Evolutionary conservation across 1,139 yeast genomes (phyloP).

Genomic region (Debaryomycetaceae sp.): DNA sequence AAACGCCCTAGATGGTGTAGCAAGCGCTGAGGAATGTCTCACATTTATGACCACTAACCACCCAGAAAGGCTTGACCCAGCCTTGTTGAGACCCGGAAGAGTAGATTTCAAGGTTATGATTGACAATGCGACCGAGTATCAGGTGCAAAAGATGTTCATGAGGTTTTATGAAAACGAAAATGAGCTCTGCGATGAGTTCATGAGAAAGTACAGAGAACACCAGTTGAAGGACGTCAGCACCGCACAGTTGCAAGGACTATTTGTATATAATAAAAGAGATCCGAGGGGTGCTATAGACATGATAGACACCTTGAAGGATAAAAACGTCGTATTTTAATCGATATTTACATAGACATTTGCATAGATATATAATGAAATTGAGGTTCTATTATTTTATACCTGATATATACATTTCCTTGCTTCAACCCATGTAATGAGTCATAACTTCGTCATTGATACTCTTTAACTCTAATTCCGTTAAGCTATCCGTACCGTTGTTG

Average conservation of each 20-base stretch:
- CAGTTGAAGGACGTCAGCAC: slow-evolving; percentile 67
- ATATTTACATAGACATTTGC: not conserved
- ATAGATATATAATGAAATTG: not conserved
- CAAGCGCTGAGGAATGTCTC: slow-evolving; percentile 93
- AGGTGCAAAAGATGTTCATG: slow-evolving; percentile 78
- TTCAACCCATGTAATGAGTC: slow-evolving; percentile 27
- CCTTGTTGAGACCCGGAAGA: slow-evolving; percentile 87
- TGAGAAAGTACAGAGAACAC: slow-evolving; percentile 47
- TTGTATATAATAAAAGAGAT: slow-evolving; percentile 85
- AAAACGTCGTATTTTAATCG: slow-evolving; percentile 27
- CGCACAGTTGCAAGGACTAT: slow-evolving; percentile 92
- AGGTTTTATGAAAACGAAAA: slow-evolving; percentile 74
- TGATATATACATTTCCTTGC: not conserved
- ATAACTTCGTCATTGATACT: slow-evolving; percentile 19
- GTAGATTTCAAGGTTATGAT: slow-evolving; percentile 80
- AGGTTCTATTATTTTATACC: not conserved
- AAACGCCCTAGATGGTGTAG: slow-evolving; percentile 97
- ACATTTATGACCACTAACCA: slow-evolving; percentile 99
- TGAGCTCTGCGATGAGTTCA: slow-evolving; percentile 60
- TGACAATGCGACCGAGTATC: slow-evolving; percentile 81
- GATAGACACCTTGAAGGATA: slow-evolving; percentile 44
- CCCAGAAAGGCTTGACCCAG: slow-evolving; percentile 87
- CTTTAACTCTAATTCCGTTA: slow-evolving; percentile 14
- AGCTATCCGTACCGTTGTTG: slow-evolving; percentile 9
- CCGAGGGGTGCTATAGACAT: slow-evolving; percentile 74